Conservation (phyloP, 805 yeast species). For the Candida peoriensis region DNA sequence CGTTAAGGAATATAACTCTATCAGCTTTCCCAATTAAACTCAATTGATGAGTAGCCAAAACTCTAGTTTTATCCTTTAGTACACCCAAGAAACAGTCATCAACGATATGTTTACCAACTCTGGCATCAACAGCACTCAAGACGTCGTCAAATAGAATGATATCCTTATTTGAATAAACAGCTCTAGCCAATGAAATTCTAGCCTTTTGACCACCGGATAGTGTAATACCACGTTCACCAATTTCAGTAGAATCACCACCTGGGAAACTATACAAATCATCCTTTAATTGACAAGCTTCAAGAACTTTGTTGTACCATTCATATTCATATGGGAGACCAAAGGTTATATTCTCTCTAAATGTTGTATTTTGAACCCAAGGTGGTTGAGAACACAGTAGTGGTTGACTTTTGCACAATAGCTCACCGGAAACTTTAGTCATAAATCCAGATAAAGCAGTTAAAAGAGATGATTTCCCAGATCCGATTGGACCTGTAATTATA, state of each 20-base stretch:
- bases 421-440: constrained; percentile 53
- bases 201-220: constrained; percentile 81
- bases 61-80: constrained; percentile 49
- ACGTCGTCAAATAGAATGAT: constrained; percentile 68
- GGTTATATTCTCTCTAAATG: constrained; percentile 59
- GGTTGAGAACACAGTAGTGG: constrained; percentile 48
- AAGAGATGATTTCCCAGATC: constrained; percentile 72
- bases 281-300: constrained; percentile 54
- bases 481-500: constrained; percentile 72
- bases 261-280: constrained; percentile 56
- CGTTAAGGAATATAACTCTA: constrained; percentile 55
- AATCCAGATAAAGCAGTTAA: constrained; percentile 62
- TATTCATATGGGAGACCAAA: constrained; percentile 53
- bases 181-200: constrained; percentile 62
- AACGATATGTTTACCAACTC: constrained; percentile 68
- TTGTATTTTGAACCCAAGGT: constrained; percentile 77
- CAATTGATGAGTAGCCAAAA: constrained; percentile 76
- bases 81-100: constrained; percentile 52
- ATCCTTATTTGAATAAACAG: constrained; percentile 59
- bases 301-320: constrained; percentile 43
- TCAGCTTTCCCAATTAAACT: constrained; percentile 60
- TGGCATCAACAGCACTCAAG: constrained; percentile 72
- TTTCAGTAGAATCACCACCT: constrained; percentile 65
- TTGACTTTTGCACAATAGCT: constrained; percentile 42
- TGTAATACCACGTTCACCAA: constrained; percentile 75